Conservation (phyloP, 305 asterid species). For the Coffea humblotiana region DNA sequence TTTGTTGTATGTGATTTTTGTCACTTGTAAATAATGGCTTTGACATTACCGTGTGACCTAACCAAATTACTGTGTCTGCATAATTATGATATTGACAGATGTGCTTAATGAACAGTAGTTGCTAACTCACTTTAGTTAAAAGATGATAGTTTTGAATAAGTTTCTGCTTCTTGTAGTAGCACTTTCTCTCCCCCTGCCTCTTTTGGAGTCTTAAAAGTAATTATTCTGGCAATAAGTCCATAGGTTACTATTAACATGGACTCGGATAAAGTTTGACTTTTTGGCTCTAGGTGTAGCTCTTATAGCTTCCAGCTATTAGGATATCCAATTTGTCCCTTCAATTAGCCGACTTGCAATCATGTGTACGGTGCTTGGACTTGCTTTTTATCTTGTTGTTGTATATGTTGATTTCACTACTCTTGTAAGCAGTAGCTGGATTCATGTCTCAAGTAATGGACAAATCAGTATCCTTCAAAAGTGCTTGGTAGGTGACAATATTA, state of each 20-base stretch:
- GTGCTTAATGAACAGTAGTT: neutral
- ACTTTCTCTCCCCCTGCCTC: neutral
- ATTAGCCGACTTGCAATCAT: neutral
- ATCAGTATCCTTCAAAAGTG: conserved; percentile 36
- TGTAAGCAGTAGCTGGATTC: conserved; percentile 55
- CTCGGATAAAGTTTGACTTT: neutral
- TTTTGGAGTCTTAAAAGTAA: neutral
- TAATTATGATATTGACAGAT: neutral
- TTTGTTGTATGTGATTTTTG: neutral
- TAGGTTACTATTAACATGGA: neutral
- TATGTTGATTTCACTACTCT: conserved; percentile 17
- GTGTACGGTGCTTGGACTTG: neutral
- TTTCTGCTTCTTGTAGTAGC: neutral
- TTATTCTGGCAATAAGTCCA: no score
- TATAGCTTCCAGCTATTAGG: conserved; percentile 1
- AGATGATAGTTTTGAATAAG: neutral
- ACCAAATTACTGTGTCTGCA: neutral
- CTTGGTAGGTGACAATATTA: no score
- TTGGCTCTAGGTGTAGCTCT: neutral
- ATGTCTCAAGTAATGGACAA: conserved; percentile 49
- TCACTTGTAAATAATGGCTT: neutral
- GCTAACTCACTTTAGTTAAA: neutral
- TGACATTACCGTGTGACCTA: neutral
- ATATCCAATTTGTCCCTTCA: neutral
- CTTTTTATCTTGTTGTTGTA: neutral